Evolutionary conservation across 129 eudicot genomes (phyloP), one percentile per base, ranked within the genome.

Genomic region (Tagetes erecta): DNA sequence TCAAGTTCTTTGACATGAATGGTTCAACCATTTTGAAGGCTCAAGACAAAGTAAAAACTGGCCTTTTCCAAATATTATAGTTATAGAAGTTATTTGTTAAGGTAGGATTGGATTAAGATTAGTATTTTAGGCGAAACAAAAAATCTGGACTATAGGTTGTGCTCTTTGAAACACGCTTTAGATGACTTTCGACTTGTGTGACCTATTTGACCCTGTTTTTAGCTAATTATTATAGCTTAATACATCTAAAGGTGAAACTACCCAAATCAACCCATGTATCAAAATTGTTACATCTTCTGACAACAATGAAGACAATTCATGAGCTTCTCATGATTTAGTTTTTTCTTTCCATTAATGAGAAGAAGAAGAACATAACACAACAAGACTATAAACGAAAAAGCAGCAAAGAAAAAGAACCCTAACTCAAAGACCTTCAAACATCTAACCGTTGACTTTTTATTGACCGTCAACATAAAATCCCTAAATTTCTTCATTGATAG

Each of bases 401-500:
- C 27, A 64, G 62, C 44, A 41, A 62, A 42, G 64, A 42, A 59
- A 47, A 52, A 38, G 31, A 51, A 78, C 49, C 65, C 72, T 64
- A 71, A 59, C 52, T 7, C 64, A 46, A 4, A 45, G 35, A 33
- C 52, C 46, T 52, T 67, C 53, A 76, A 50, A 64, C 77, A 70
- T 50, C 33, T 3, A 36, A 70, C 70, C 42, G 31, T 36, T 78
- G 68, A 64, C 53, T 64, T 71, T 78, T 40, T 71, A 70, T 71
- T 64, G 71, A 51, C 59, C 82, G 0, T 11, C 9, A 36, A 59
- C 41, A 8, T 62, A 11, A 70, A 64, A 64, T 58, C 27, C 57
- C 64, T 64, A 10, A 78, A 52, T 12, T 35, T 55, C 64, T 72
- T 79, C 74, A 65, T 9, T 45, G 69, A 56, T 66, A 44, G 74